phyloP scores from a whole-genome alignment of 306 rosid genomes.

The Sicyos baderoa region DNA sequence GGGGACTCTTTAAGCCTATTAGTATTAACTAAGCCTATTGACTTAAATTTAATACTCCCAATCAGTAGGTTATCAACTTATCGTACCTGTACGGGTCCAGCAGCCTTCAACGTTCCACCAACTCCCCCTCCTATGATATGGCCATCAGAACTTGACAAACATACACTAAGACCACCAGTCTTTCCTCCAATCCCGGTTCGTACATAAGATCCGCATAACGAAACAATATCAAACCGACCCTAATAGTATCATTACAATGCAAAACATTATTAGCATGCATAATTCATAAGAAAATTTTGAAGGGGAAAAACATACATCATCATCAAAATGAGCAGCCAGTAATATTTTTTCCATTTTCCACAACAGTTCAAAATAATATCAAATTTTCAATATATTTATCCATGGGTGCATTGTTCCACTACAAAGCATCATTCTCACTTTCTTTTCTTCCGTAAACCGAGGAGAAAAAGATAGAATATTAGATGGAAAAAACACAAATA shows the following conservation, averaged over 20 bases:
- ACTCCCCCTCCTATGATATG: conserved; percentile 94
- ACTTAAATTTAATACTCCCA: neutral
- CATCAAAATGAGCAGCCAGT: neutral
- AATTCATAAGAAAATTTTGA: neutral
- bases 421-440: neutral
- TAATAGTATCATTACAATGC: conserved; percentile 25
- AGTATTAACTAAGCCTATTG: too few species aligned
- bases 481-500: conserved; percentile 19
- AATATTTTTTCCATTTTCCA: neutral
- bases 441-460: neutral
- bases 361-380: neutral
- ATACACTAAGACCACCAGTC: conserved; percentile 79
- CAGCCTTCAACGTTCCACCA: conserved; percentile 86
- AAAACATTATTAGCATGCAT: neutral
- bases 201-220: conserved; percentile 80
- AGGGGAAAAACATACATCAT: neutral
- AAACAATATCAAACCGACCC: conserved; percentile 93
- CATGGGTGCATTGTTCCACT: neutral
- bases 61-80: neutral
- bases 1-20: too few species aligned
- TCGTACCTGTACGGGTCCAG: conserved; percentile 94
- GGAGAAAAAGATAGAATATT: neutral
- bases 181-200: conserved; percentile 65
- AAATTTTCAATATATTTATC: neutral
- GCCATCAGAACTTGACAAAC: conserved; percentile 73